Evolutionary conservation across 192 early-diverging fungal genomes (phyloP), one percentile per base, ranked within the genome.

Genomic region (Ramicandelaber brevisporus): DNA sequence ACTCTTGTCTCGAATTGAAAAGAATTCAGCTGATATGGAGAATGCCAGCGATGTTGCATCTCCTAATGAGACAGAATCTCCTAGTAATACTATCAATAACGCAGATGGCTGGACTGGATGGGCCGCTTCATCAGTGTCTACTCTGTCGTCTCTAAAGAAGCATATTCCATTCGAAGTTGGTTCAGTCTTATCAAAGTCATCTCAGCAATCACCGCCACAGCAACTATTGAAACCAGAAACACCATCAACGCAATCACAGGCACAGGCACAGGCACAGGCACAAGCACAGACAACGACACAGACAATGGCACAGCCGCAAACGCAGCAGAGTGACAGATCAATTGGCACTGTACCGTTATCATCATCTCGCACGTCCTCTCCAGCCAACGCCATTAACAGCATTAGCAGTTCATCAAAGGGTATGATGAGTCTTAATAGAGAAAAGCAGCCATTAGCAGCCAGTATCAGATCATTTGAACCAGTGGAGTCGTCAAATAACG

Each of bases 51-150:
- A 63, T 13, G 56, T 48, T 3, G 53, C 40, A 14, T 48, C 48
- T 9, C 50, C 64, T n/a, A n/a, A n/a, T n/a, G n/a, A n/a, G n/a
- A n/a, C n/a, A n/a, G n/a, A n/a, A n/a, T n/a, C n/a, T n/a, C n/a
- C n/a, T n/a, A n/a, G n/a, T n/a, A n/a, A n/a, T n/a, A n/a, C n/a
- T n/a, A n/a, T n/a, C n/a, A n/a, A n/a, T n/a, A n/a, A n/a, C n/a
- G n/a, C n/a, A 2, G 71, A 73, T 31, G 69, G 71, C 15, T 83
- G 82, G 76, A 68, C 73, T 24, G 75, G 73, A 4, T 87, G 86
- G 86, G 86, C 86, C 0, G 70, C 84, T 3, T 77, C 78, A 3
- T 79, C 76, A 6, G 46, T 79, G 25, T 61, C 69, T 10, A 71
- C n/a, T n/a, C n/a, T n/a, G n/a, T n/a, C n/a, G n/a, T n/a, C n/a